These are phyloP conservation scores for Vaccinium darrowii DNA, from an alignment of 148 eudicot genomes.

Conservation along the genomic window DNA sequence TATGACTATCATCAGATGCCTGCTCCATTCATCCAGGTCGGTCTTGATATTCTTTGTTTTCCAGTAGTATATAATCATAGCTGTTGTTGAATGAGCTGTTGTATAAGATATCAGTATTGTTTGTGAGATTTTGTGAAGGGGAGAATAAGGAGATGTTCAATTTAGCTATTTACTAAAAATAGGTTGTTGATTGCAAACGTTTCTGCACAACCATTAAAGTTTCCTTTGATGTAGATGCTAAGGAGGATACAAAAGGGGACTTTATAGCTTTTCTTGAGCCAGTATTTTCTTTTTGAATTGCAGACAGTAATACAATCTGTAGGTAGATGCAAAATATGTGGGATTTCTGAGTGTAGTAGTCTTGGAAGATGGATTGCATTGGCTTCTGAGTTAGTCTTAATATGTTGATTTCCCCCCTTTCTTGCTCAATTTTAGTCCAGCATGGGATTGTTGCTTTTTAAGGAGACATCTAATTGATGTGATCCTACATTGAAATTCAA, in stretches of 20 bases:
- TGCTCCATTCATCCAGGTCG: slow-evolving; percentile 97
- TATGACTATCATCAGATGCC: slow-evolving; percentile 99
- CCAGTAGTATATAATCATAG: background rate
- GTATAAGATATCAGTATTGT: background rate
- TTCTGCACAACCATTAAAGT: background rate
- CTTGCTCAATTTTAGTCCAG: background rate
- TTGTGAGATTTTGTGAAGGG: background rate
- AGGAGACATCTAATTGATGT: background rate
- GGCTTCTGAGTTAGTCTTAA: background rate
- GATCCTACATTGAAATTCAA: background rate
- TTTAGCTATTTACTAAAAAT: background rate
- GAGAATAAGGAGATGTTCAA: background rate
- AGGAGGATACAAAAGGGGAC: background rate
- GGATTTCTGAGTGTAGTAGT: background rate
- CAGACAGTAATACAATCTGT: background rate
- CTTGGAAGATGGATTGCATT: slow-evolving; percentile 6
- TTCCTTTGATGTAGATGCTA: background rate
- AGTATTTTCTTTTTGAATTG: background rate
- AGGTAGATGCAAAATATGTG: background rate
- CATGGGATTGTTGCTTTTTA: background rate
- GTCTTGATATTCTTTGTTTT: slow-evolving; percentile 4
- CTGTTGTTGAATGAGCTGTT: background rate
- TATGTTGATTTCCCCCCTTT: background rate
- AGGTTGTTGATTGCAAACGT: background rate
- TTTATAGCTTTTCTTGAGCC: background rate